Evolutionary conservation across 2,329 filamentous ascomycete species (phyloP).

Genomic region (Monosporascus sp.): DNA sequence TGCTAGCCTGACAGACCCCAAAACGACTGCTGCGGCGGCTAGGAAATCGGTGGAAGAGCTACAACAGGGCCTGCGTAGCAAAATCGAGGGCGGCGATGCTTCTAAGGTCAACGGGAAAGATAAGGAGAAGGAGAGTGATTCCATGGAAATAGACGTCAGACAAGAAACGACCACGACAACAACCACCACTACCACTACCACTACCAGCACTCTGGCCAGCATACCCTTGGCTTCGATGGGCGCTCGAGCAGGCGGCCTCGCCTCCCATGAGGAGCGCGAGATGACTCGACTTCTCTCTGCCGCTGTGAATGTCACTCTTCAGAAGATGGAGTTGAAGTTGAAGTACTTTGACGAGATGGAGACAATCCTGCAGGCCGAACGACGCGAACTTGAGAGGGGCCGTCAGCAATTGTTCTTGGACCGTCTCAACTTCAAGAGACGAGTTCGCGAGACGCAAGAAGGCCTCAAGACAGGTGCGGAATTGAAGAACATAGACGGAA

Average conservation of each 20-base stretch:
- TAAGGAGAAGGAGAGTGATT: constrained; percentile 49
- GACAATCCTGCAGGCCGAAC: constrained; percentile 82
- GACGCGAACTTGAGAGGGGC: constrained; percentile 84
- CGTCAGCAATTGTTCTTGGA: constrained; percentile 93
- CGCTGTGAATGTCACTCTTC: constrained; percentile 86
- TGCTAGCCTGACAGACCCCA: constrained; percentile 83
- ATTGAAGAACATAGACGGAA: constrained; percentile 40
- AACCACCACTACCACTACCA: constrained; percentile 42
- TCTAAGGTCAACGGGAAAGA: constrained; percentile 51
- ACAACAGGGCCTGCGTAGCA: constrained; percentile 70
- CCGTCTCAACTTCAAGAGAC: constrained; percentile 80
- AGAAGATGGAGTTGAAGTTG: constrained; percentile 93
- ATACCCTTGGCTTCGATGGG: constrained; percentile 83
- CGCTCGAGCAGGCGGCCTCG: constrained; percentile 78
- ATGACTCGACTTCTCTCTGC: constrained; percentile 91
- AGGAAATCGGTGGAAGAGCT: constrained; percentile 84
- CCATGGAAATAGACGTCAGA: constrained; percentile 59
- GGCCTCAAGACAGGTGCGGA: constrained; percentile 57
- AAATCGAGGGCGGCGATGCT: constrained; percentile 58
- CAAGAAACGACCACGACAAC: constrained; percentile 49
- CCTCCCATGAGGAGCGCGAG: constrained; percentile 93
- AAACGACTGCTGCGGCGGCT: constrained; percentile 83
- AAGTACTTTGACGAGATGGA: constrained; percentile 97
- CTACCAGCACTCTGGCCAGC: constrained; percentile 54
- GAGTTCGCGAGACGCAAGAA: constrained; percentile 78